A percentile compares a stretch with the other conserved stretches of the same genome.
These are phyloP conservation scores for Afroboletus lepidellus DNA, from an alignment of 1,284 basidiomycete genomes.

Conservation along the genomic window DNA sequence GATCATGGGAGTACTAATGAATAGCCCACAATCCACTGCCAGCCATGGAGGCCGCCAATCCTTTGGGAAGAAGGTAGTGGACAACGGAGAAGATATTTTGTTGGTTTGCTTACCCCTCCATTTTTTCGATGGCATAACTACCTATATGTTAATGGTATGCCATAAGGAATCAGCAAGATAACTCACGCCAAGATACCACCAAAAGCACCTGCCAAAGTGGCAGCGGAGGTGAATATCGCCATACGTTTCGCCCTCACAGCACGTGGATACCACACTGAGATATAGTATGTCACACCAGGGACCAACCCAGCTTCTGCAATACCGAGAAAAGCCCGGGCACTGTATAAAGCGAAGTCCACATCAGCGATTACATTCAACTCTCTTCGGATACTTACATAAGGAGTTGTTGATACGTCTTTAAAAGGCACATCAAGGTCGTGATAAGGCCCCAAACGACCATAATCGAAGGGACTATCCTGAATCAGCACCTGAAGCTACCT, in stretches of 20 bases:
- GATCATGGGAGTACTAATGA: neutral
- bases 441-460: constrained; percentile 51
- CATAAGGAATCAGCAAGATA: neutral
- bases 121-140: constrained; percentile 35
- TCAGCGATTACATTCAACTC: constrained; percentile 4
- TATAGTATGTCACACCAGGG: constrained; percentile 53
- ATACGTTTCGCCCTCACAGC: constrained; percentile 49
- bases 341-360: constrained; percentile 13
- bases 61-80: constrained; percentile 16
- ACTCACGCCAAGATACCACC: constrained; percentile 38
- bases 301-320: constrained; percentile 55
- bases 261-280: constrained; percentile 54
- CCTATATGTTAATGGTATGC: too few species aligned
- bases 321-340: constrained; percentile 52
- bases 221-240: constrained; percentile 60
- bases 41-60: constrained; percentile 40
- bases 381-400: constrained; percentile 19
- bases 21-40: constrained; percentile 51
- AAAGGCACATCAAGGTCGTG: constrained; percentile 40
- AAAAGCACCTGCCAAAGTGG: constrained; percentile 51
- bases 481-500: too few species aligned
- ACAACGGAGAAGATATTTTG: too few species aligned
- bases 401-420: constrained; percentile 35
- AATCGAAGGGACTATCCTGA: constrained; percentile 47
- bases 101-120: constrained; percentile 35